Base-by-base conservation (phyloP, 495 filamentous ascomycete species). In the Gamarada debralockiae region DNA sequence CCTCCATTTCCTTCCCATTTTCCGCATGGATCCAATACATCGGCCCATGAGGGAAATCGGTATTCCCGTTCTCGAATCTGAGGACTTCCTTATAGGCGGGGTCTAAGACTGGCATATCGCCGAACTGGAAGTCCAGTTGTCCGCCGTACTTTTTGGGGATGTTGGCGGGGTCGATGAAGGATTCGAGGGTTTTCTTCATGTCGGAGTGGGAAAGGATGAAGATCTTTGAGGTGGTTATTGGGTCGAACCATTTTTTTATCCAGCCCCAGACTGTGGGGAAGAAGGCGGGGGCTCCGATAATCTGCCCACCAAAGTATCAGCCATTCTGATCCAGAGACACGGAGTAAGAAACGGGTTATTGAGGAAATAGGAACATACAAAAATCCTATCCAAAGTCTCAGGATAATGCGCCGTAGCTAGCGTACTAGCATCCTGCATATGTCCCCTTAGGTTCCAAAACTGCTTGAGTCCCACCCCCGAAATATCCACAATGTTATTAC, bases 221-320 rank as follows among this genome's bases (percentile, higher is more conserved):
- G 62, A 96, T 95, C 70, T 96, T 95, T 55, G 87, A 90, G 3
- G 90, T 89, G 40, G 91, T 96, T 52, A 86, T 86, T 22, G 91
- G 91, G 70, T 96, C 91, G 65, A 95, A 95, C 91, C 91, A 96
- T 63, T 84, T 83, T 74, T 95, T 95, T 69, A 95, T 85, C 91
- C 91, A 95, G 56, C 86, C 80, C 91, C 91, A 95, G 46, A 96
- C 88, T 10, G 90, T 95, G 24, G 87, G 87, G 72, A 96, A 96
- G 77, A 95, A 96, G 38, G 81, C 75, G 3, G 91, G 91, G 0
- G 91, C 91, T 40, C 90, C 89, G 55, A 96, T 87, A 62, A 96
- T 88, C 78, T 88, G 62, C 25, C 57, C 24, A 34, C 25, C 8
- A 48, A 33, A 51, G 43, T 8, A 50, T 21, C 3, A n/a, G n/a